Percentiles rank a stretch among this genome's conserved stretches.
These are phyloP conservation scores for Przewalskia tangutica DNA, from an alignment of 257 asterid genomes.

Conservation along the genomic window DNA sequence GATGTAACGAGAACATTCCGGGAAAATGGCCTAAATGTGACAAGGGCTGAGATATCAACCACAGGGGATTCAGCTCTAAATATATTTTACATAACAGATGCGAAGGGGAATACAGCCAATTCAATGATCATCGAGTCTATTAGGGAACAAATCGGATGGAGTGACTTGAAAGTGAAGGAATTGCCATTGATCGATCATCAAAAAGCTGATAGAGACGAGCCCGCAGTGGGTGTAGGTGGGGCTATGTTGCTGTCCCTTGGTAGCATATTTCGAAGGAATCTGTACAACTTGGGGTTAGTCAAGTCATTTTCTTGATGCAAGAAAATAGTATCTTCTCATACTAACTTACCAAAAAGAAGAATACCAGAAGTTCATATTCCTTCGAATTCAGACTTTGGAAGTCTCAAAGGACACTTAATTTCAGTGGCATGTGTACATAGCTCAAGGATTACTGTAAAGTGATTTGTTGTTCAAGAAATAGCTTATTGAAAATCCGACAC, in stretches of 20 bases:
- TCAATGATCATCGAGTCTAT: slow-evolving; percentile 53
- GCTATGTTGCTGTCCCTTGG: slow-evolving; percentile 69
- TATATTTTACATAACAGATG: slow-evolving; percentile 73
- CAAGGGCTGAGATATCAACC: slow-evolving; percentile 85
- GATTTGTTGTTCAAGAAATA: not conserved
- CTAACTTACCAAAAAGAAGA: not conserved
- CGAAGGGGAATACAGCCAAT: slow-evolving; percentile 48
- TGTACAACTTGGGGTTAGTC: slow-evolving; percentile 71
- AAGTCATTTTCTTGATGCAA: slow-evolving; percentile 42
- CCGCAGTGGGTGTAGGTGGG: slow-evolving; percentile 42
- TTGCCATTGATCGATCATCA: slow-evolving; percentile 40
- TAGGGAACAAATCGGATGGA: slow-evolving; percentile 52
- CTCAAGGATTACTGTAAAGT: not conserved
- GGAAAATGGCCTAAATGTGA: slow-evolving; percentile 72
- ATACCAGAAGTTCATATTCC: not conserved
- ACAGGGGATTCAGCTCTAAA: slow-evolving; percentile 34
- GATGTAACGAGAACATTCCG: slow-evolving; percentile 85
- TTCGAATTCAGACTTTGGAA: not conserved
- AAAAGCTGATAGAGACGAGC: slow-evolving; percentile 28
- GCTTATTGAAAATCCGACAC: not conserved
- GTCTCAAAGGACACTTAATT: not conserved
- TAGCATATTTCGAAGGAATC: slow-evolving; percentile 74
- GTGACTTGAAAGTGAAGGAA: slow-evolving; percentile 67
- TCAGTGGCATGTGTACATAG: slow-evolving; percentile 23
- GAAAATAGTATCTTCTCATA: not conserved